Evolutionary conservation across 2,329 filamentous ascomycete genomes (phyloP), one percentile per base, ranked within the genome.

Genomic region (Geosmithia morbida): DNA sequence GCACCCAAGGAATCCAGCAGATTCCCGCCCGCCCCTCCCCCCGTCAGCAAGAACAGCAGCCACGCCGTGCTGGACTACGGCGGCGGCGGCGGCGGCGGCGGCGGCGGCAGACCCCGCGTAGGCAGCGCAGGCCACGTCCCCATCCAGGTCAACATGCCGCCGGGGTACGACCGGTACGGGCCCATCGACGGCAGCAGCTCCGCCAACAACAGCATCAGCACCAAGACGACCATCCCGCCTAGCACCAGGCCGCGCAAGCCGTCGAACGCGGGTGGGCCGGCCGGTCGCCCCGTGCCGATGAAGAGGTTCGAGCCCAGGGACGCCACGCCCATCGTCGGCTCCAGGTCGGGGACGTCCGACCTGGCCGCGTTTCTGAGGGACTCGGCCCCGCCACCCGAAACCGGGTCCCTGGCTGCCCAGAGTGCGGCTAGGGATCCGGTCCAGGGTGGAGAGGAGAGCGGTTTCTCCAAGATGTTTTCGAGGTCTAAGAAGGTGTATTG

Each of bases 291-390:
- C 19, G 67, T 71, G 11, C 66, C 70, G 1, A 75, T 73, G 70
- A 81, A 74, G 63, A 74, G 63, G 54, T 81, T 73, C 55, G 74
- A 78, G 57, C 70, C 76, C 2, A 69, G 75, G 43, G 75, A 79
- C 4, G 64, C 74, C 2, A 62, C 66, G 37, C 61, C 60, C 7
- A 63, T 62, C n/a, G 61, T 61, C 42, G 33, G 33, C 11, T 84
- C 64, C n/a, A 62, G 66, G 43, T 87, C 82, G 2, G 73, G 74
- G n/a, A 87, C 82, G 2, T 73, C 75, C 17, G 84, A 87, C 46
- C 63, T 90, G 43, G 84, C 85, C 1, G 77, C 79, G 46, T 90
- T 90, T 59, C 65, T 92, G 30, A 76, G 74, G 47, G 78, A 79
- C 55, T 84, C 82, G 14, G 80, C 72, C 33, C 83, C 84, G 2